phyloP scores from a whole-genome alignment of 768 basidiomycete species.

The Panellus pusillus region DNA sequence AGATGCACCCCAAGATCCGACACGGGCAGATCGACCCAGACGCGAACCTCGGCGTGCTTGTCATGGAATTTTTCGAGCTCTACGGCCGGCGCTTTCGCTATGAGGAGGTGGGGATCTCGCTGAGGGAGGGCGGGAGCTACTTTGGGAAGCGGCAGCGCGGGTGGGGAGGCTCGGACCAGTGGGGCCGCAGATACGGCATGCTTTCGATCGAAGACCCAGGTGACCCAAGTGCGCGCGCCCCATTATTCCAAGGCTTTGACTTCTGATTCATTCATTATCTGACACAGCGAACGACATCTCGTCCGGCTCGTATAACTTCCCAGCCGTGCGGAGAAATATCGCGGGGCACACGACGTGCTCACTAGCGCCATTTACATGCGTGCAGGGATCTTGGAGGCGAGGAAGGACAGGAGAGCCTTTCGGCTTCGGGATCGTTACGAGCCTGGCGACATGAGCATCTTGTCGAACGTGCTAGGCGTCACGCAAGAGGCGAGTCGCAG shows the following conservation, averaged over 20 bases:
- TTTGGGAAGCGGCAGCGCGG: conserved; percentile 80
- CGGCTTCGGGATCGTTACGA: conserved; percentile 43
- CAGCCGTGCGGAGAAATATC: conserved; percentile 78
- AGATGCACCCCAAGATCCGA: conserved; percentile 96
- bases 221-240: conserved; percentile 65
- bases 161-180: conserved; percentile 87
- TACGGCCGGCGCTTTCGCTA: conserved; percentile 94
- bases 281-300: conserved; percentile 88
- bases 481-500: conserved; percentile 69
- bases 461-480: conserved; percentile 78
- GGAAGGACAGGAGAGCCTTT: conserved; percentile 49
- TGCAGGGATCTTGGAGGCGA: conserved; percentile 61
- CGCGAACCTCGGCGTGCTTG: conserved; percentile 87
- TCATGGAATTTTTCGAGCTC: conserved; percentile 96
- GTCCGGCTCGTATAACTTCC: conserved; percentile 80
- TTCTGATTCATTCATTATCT: background rate
- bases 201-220: conserved; percentile 94
- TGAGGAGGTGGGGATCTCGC: conserved; percentile 83
- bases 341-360: conserved; percentile 76
- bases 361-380: conserved; percentile 70
- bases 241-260: background rate
- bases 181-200: conserved; percentile 42
- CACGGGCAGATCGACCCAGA: conserved; percentile 84
- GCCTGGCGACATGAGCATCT: conserved; percentile 71
- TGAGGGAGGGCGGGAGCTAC: conserved; percentile 87